Conservation (phyloP, 352 stramenopile species). For the Thraustochytrium striatum region DNA sequence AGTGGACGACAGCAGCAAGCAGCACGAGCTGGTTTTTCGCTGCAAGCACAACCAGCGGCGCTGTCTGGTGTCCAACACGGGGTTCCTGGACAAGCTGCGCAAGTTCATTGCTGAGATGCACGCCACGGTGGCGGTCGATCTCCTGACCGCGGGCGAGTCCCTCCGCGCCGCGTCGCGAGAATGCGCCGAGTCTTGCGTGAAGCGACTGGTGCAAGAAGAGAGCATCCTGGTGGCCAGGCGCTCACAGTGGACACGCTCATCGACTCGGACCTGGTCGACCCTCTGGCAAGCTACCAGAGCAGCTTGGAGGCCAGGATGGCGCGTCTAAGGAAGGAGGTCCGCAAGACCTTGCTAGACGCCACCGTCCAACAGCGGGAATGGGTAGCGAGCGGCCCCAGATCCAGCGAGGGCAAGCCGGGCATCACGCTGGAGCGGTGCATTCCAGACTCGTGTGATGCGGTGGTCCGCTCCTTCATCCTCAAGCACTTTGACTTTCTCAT, state of each 20-base stretch:
- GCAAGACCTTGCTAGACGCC: neutral
- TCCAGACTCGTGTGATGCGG: neutral
- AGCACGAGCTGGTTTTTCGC: neutral
- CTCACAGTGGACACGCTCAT: neutral
- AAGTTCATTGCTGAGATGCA: neutral
- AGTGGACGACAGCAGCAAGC: neutral
- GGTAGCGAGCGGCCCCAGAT: neutral
- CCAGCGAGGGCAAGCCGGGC: neutral
- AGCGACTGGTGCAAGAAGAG: neutral
- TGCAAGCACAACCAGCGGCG: neutral
- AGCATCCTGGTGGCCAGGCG: neutral
- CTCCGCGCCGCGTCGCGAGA: neutral
- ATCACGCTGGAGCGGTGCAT: neutral
- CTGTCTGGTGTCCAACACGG: neutral
- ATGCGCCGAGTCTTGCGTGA: neutral
- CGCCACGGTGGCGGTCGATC: neutral
- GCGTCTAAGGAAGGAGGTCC: neutral
- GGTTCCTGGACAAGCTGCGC: neutral
- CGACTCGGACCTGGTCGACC: neutral
- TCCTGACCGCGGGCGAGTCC: neutral
- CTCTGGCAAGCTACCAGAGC: neutral
- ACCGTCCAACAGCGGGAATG: neutral
- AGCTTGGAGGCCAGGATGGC: neutral
- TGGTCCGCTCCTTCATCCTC: neutral
- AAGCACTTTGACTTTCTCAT: neutral